phyloP scores from a whole-genome alignment of 805 yeast genomes.

The Wickerhamiella lipophila region DNA sequence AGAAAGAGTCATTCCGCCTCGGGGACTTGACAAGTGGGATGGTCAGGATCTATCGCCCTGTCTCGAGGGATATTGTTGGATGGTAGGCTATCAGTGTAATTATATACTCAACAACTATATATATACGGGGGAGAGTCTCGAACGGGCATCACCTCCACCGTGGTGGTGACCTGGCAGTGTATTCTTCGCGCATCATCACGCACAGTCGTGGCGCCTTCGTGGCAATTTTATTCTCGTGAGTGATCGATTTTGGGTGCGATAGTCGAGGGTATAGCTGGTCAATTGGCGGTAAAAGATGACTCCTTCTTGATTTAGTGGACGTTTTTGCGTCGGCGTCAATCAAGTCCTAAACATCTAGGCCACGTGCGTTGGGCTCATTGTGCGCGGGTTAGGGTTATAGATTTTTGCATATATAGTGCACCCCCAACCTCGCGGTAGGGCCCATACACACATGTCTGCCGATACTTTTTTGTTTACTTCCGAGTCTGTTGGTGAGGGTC shows the following conservation, averaged over 20 bases:
- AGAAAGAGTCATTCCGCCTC: slow-evolving; percentile 54
- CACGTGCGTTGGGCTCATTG: slow-evolving; percentile 4
- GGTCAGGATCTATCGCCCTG: slow-evolving; percentile 64
- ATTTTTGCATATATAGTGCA: slow-evolving; percentile 1
- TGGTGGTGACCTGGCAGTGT: background rate
- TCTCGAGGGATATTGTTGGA: slow-evolving; percentile 57
- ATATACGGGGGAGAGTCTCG: too few relatives aligned
- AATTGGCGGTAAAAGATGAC: background rate
- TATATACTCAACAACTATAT: too few relatives aligned
- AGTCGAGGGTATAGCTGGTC: too few relatives aligned
- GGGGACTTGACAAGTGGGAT: slow-evolving; percentile 68
- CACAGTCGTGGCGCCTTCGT: background rate
- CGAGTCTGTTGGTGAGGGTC: slow-evolving; percentile 60
- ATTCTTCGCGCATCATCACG: background rate
- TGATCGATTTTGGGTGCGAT: too few relatives aligned
- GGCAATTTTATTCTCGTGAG: background rate
- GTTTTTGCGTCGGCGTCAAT: background rate
- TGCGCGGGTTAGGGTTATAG: background rate
- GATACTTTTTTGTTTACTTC: slow-evolving; percentile 48
- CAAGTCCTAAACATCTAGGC: background rate
- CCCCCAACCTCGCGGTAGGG: background rate
- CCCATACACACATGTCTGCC: slow-evolving; percentile 22
- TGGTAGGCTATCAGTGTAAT: slow-evolving; percentile 44
- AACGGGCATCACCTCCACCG: background rate
- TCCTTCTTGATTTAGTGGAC: background rate